Evolutionary conservation across 345 rosid genomes (phyloP).

Genomic region (Acer saccharum): DNA sequence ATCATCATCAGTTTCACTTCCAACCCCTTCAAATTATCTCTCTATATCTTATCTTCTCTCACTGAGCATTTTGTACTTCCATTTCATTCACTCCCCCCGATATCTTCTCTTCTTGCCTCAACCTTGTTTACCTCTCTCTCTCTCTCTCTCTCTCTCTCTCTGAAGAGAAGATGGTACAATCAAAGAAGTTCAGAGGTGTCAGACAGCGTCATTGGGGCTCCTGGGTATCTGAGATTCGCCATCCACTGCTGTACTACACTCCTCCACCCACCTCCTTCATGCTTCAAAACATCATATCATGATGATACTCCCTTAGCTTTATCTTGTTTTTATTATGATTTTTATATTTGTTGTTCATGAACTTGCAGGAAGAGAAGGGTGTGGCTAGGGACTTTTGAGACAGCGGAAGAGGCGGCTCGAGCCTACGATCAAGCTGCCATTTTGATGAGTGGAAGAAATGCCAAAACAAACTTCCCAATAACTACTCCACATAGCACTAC

Average conservation of each 20-base stretch:
- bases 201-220: slow-evolving; percentile 76
- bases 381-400: slow-evolving; percentile 66
- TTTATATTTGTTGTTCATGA: no score
- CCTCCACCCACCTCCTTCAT: not conserved
- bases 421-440: slow-evolving; percentile 63
- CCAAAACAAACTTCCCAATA: slow-evolving; percentile 53
- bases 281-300: not conserved
- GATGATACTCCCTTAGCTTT: not conserved
- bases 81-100: not conserved
- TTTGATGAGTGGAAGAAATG: slow-evolving; percentile 57
- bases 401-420: slow-evolving; percentile 62
- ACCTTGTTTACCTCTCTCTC: not conserved
- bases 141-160: not conserved
- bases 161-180: slow-evolving; percentile 43
- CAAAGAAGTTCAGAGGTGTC: slow-evolving; percentile 68
- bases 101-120: not conserved
- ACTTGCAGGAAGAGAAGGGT: slow-evolving; percentile 51
- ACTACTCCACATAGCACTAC: no score
- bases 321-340: not conserved
- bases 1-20: not conserved
- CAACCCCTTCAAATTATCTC: not conserved
- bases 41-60: not conserved
- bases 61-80: slow-evolving; percentile 6
- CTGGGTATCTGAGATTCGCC: slow-evolving; percentile 73
- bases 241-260: slow-evolving; percentile 46